Conservation (phyloP, 2,329 filamentous ascomycete genomes). For the Pseudogymnoascus sp. region DNA sequence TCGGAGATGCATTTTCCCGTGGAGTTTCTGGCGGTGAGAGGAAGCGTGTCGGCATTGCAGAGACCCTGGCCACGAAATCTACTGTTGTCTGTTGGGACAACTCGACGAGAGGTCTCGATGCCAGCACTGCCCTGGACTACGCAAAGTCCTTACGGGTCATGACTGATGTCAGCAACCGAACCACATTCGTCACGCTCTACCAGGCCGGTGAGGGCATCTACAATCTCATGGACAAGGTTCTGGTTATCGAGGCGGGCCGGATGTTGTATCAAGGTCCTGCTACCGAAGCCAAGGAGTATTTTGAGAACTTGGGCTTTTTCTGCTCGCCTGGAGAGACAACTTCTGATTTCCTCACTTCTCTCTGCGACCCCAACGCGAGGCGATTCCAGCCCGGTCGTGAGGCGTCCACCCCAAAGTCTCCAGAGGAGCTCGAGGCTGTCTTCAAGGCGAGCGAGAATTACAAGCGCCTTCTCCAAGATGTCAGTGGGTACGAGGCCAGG, state of each 20-base stretch:
- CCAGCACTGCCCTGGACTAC: constrained; percentile 55
- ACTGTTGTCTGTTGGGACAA: constrained; percentile 61
- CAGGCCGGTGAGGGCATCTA: constrained; percentile 66
- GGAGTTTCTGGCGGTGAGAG: constrained; percentile 56
- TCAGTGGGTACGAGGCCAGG: constrained; percentile 52
- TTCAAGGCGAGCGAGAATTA: constrained; percentile 60
- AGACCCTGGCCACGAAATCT: constrained; percentile 30
- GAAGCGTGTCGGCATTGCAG: constrained; percentile 55
- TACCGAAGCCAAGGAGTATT: constrained; percentile 53
- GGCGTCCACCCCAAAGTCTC: constrained; percentile 38
- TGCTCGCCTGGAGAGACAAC: constrained; percentile 56
- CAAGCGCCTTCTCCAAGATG: constrained; percentile 51
- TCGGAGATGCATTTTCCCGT: constrained; percentile 52
- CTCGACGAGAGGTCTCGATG: constrained; percentile 57
- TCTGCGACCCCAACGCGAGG: constrained; percentile 61
- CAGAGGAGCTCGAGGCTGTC: constrained; percentile 54
- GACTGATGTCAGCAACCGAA: constrained; percentile 54
- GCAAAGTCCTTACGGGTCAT: constrained; percentile 54
- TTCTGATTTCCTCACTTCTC: constrained; percentile 58
- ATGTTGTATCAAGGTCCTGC: constrained; percentile 58
- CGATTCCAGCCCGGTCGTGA: constrained; percentile 43
- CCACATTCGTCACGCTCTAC: constrained; percentile 59
- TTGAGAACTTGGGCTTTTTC: constrained; percentile 57
- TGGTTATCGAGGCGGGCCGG: constrained; percentile 59
- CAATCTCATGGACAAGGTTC: constrained; percentile 62